Conservation (phyloP, 2,329 filamentous ascomycete genomes). For the Sphaerulina vaccinii region DNA sequence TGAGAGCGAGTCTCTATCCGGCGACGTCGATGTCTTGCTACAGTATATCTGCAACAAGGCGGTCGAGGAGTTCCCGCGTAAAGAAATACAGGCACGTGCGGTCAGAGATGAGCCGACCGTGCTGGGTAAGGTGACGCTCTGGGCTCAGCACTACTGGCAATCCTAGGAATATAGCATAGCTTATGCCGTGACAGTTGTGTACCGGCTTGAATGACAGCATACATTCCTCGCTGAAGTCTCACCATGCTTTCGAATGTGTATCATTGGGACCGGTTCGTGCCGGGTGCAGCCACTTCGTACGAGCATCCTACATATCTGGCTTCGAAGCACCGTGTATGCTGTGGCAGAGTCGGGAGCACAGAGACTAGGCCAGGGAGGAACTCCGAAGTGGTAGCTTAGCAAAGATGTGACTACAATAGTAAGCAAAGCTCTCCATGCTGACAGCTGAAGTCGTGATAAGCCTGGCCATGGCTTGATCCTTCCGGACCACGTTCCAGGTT, state of each 20-base stretch:
- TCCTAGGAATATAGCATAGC: neutral
- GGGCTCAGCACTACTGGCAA: constrained; percentile 2
- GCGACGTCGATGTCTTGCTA: constrained; percentile 15
- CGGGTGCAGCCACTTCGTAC: neutral
- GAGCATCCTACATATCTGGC: neutral
- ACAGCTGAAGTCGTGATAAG: constrained; percentile 1
- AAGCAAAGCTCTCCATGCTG: neutral
- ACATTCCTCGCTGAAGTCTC: neutral
- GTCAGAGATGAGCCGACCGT: constrained; percentile 1
- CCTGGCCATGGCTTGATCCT: neutral
- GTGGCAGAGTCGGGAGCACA: no score
- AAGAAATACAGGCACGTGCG: constrained; percentile 1
- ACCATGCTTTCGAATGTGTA: neutral
- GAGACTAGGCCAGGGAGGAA: no score
- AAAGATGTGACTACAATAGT: neutral
- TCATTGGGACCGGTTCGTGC: neutral
- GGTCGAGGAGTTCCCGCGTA: constrained; percentile 10
- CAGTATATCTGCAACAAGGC: constrained; percentile 11
- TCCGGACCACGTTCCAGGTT: neutral
- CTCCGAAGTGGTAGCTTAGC: neutral
- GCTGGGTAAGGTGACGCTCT: constrained; percentile 4
- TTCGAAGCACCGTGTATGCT: neutral
- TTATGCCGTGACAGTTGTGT: neutral
- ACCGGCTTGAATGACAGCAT: neutral
- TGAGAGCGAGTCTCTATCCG: constrained; percentile 2